Percentiles rank a stretch among this genome's conserved stretches.
Evolutionary conservation across 805 yeast species (phyloP).

Genomic region (Lipomyces japonicus): DNA sequence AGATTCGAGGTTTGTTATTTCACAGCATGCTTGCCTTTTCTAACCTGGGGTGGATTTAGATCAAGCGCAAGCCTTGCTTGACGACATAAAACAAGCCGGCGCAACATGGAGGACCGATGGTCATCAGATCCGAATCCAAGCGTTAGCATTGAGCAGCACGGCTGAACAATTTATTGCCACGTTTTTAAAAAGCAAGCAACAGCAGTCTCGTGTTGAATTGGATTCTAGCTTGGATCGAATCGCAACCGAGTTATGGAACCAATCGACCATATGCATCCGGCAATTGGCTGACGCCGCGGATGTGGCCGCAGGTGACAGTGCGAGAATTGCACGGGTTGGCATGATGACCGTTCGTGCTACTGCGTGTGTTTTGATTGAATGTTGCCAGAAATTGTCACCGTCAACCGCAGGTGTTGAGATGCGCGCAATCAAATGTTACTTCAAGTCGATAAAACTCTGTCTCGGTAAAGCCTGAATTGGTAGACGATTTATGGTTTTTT

Average conservation of each 20-base stretch:
- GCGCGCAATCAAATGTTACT: slow-evolving; percentile 13
- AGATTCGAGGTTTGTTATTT: not conserved
- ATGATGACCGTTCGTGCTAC: slow-evolving; percentile 10
- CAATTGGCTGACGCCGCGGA: not conserved
- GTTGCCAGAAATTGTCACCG: slow-evolving; percentile 10
- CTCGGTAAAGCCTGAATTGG: slow-evolving; percentile 1
- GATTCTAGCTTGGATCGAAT: slow-evolving; percentile 3
- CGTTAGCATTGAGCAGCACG: slow-evolving; percentile 6
- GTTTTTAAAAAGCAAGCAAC: slow-evolving; percentile 6
- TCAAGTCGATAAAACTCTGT: slow-evolving; percentile 17
- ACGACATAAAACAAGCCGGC: too few relatives aligned
- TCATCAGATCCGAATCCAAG: slow-evolving; percentile 2
- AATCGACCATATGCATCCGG: slow-evolving; percentile 8
- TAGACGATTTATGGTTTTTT: not conserved
- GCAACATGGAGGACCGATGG: too few relatives aligned
- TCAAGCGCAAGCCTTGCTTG: not conserved
- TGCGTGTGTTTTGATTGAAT: slow-evolving; percentile 19
- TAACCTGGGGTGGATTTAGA: not conserved
- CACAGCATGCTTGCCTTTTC: not conserved
- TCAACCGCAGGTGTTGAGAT: not conserved
- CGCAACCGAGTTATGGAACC: slow-evolving; percentile 18
- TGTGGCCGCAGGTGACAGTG: not conserved
- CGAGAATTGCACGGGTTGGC: not conserved
- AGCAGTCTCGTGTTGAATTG: too few relatives aligned
- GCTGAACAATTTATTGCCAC: slow-evolving; percentile 16